phyloP scores from a whole-genome alignment of 495 filamentous ascomycete genomes.

The Aspergillus bertholletiae region DNA sequence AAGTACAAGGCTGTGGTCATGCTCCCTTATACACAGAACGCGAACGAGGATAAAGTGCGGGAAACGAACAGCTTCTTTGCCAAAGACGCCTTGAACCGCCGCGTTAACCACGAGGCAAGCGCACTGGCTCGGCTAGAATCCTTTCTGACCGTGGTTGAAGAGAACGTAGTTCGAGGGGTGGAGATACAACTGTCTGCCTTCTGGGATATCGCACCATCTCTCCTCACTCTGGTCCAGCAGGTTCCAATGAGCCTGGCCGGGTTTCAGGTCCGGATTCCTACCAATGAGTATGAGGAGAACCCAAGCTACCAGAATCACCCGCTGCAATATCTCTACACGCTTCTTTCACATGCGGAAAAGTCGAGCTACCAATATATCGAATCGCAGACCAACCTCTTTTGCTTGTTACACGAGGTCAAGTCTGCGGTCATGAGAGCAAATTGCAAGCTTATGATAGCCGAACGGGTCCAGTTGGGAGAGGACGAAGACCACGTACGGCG shows the following conservation, averaged over 20 bases:
- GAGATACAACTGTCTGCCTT: conserved; percentile 89
- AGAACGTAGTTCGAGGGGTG: conserved; percentile 81
- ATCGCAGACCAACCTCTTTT: conserved; percentile 88
- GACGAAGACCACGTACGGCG: conserved; percentile 41
- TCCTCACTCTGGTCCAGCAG: conserved; percentile 71
- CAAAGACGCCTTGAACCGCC: conserved; percentile 68
- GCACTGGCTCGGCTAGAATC: conserved; percentile 67
- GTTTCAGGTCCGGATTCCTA: conserved; percentile 65
- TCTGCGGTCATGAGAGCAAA: conserved; percentile 66
- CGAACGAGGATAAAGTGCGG: conserved; percentile 67
- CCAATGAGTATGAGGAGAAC: conserved; percentile 78
- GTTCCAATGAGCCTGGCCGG: conserved; percentile 60
- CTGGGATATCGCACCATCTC: conserved; percentile 92
- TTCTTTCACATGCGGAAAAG: conserved; percentile 83
- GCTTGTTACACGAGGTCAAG: conserved; percentile 87
- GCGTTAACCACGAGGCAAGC: conserved; percentile 59
- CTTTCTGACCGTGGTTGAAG: conserved; percentile 77
- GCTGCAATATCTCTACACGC: conserved; percentile 79
- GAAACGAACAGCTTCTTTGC: conserved; percentile 78
- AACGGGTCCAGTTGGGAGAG: conserved; percentile 57
- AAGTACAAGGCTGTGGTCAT: conserved; percentile 79
- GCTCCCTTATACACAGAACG: conserved; percentile 69
- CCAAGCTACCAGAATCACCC: conserved; percentile 74
- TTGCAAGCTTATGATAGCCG: conserved; percentile 49
- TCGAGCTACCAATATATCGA: conserved; percentile 96